Conservation (phyloP, 2,329 filamentous ascomycete genomes). For the Claviceps arundinis region DNA sequence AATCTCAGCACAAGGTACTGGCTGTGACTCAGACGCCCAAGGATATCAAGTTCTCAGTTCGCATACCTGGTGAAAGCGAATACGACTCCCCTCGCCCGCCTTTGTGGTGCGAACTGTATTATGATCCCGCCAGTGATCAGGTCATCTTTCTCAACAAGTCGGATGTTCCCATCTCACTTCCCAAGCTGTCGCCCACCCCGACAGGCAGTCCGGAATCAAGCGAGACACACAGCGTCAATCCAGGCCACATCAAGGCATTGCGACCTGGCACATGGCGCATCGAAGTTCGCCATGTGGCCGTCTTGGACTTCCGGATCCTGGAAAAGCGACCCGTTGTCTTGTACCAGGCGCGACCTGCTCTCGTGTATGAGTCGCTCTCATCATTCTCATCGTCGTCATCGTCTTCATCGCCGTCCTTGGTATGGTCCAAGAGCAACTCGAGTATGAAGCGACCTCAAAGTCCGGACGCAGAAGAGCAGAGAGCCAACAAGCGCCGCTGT, state of each 20-base stretch:
- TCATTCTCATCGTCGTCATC: neutral
- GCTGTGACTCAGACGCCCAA: conserved; percentile 46
- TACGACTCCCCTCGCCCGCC: conserved; percentile 31
- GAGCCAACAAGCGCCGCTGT: conserved; percentile 30
- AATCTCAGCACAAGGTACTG: conserved; percentile 42
- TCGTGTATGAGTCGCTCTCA: conserved; percentile 16
- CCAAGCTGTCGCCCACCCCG: conserved; percentile 29
- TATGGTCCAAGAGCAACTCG: conserved; percentile 22
- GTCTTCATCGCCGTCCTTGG: conserved; percentile 11
- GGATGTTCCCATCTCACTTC: conserved; percentile 38
- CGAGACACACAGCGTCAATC: conserved; percentile 31
- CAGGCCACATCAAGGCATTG: conserved; percentile 31
- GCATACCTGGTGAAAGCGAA: conserved; percentile 35
- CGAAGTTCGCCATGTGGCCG: conserved; percentile 31
- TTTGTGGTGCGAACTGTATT: conserved; percentile 48
- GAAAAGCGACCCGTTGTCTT: conserved; percentile 37
- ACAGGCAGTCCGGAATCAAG: conserved; percentile 25
- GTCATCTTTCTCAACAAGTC: conserved; percentile 43
- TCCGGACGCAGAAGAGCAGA: conserved; percentile 30
- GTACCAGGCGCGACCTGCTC: conserved; percentile 19
- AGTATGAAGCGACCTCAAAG: conserved; percentile 38
- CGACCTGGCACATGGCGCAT: conserved; percentile 45
- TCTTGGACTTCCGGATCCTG: conserved; percentile 45
- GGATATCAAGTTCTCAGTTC: conserved; percentile 47
- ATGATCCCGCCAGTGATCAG: conserved; percentile 44